Percentiles rank a stretch among this genome's conserved stretches.
Evolutionary conservation across 2,329 filamentous ascomycete species (phyloP).

Genomic region (Pyricularia pennisetigena): DNA sequence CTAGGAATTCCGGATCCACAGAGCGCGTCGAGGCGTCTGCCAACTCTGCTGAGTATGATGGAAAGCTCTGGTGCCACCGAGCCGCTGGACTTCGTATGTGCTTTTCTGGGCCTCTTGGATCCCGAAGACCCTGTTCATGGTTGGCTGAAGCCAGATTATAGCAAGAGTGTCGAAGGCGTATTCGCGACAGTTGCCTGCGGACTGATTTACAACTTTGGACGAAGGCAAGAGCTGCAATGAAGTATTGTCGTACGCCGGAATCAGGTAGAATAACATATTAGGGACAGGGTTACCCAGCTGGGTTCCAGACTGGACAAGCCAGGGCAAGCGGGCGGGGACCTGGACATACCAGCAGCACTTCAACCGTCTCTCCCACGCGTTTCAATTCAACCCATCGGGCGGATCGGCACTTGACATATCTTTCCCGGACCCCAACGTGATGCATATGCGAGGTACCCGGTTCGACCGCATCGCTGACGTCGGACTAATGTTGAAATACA

Average conservation of each 20-base stretch:
- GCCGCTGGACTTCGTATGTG: not conserved
- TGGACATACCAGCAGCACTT: not conserved
- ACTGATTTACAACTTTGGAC: not conserved
- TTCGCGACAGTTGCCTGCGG: not conserved
- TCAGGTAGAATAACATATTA: not conserved
- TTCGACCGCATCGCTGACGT: not conserved
- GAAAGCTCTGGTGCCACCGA: not conserved
- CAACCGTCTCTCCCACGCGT: not conserved
- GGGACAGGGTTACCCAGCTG: not conserved
- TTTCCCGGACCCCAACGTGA: not conserved
- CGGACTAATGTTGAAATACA: not conserved
- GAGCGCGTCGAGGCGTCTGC: not conserved
- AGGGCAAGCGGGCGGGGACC: not conserved
- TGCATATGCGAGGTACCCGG: not conserved
- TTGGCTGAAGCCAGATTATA: not conserved
- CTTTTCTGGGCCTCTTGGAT: not conserved
- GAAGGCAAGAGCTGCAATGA: not conserved
- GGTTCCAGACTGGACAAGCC: slow-evolving; percentile 1
- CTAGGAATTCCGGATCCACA: not conserved
- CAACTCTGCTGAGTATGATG: not conserved
- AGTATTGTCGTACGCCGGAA: not conserved
- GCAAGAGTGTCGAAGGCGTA: not conserved
- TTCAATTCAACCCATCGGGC: not conserved
- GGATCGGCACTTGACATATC: not conserved
- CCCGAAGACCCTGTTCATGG: not conserved